Base-by-base conservation (phyloP, 306 rosid genomes). In the Boehmeria nivea region DNA sequence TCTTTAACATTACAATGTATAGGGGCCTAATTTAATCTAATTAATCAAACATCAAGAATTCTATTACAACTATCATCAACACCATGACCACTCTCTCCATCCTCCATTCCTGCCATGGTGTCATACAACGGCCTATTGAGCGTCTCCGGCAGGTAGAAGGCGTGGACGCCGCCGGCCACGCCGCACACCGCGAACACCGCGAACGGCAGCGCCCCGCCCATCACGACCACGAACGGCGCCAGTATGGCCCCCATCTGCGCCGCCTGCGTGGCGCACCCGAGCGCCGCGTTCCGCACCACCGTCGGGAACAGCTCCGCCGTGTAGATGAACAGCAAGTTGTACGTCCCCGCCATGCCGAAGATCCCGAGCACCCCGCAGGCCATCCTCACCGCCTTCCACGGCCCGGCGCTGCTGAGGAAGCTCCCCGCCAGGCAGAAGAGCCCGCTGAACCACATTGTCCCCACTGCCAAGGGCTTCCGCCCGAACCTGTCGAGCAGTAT, bases 291-390 rank as follows among this genome's bases (percentile, higher is more conserved):
- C 68, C 97, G 79, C 20, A 90, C 97, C 60, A 90, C 97, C 0
- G 97, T 90, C 0, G 97, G 95, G 36, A 90, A 90, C 63, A 90
- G 42, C 84, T 90, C 97, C 1, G 88, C 59, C 1, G 95, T 78
- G 45, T 84, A 90, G 34, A 90, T 84, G 44, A 83, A 90, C 59
- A 90, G 27, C 66, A 90, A 38, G 21, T 90, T 90, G 26, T 87
- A 87, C 37, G 94, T 90, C 48, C 95, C 97, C 0, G 97, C 97
- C 94, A 90, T 20, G 57, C 97, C 97, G 31, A 90, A 90, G 16
- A 88, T 88, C 26, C 95, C 96, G 43, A 88, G 60, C 52, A 88
- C 21, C 26, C 91, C 96, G 43, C 91, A 85, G 9, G 59, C 75
- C 91, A 83, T 78, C 36, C 75, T 80, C 51, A 67, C 70, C 22